A percentile compares a stretch with the other conserved stretches of the same genome.
phyloP scores from a whole-genome alignment of 2,329 filamentous ascomycete genomes.

The Fusarium dimerum region DNA sequence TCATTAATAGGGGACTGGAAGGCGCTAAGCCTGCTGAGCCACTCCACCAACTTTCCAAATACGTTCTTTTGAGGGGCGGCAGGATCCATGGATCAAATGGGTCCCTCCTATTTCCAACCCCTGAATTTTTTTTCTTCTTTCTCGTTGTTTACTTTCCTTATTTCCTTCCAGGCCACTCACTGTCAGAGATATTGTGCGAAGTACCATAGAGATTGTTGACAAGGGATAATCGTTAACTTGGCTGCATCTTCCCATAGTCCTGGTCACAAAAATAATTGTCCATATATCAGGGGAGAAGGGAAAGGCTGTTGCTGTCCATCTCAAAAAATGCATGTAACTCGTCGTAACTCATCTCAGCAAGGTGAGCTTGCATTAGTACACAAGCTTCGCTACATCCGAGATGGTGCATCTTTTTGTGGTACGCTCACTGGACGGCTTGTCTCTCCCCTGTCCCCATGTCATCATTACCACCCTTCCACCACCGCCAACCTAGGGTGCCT shows the following conservation, averaged over 20 bases:
- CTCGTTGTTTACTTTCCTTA: too few relatives aligned
- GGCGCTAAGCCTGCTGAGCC: slow-evolving; percentile 34
- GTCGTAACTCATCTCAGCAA: neutral
- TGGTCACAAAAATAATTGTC: too few relatives aligned
- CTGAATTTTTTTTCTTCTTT: neutral
- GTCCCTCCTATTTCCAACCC: slow-evolving; percentile 19
- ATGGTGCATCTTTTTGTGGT: neutral
- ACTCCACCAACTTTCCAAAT: slow-evolving; percentile 20
- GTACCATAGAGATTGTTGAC: too few relatives aligned
- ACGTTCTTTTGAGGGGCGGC: slow-evolving; percentile 24
- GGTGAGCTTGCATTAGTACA: neutral
- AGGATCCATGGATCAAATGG: slow-evolving; percentile 12
- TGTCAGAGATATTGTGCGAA: too few relatives aligned
- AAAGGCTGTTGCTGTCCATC: too few relatives aligned
- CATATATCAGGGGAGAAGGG: too few relatives aligned
- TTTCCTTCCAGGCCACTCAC: too few relatives aligned
- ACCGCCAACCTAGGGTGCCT: neutral
- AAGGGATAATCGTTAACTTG: too few relatives aligned
- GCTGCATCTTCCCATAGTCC: too few relatives aligned
- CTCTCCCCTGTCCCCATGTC: neutral
- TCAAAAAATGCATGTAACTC: too few relatives aligned
- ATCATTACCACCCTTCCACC: neutral
- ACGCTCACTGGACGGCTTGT: neutral
- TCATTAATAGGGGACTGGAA: slow-evolving; percentile 33
- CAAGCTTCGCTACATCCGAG: neutral